Conservation (phyloP, 23 red algal genomes). For the Gracilaria caudata region DNA sequence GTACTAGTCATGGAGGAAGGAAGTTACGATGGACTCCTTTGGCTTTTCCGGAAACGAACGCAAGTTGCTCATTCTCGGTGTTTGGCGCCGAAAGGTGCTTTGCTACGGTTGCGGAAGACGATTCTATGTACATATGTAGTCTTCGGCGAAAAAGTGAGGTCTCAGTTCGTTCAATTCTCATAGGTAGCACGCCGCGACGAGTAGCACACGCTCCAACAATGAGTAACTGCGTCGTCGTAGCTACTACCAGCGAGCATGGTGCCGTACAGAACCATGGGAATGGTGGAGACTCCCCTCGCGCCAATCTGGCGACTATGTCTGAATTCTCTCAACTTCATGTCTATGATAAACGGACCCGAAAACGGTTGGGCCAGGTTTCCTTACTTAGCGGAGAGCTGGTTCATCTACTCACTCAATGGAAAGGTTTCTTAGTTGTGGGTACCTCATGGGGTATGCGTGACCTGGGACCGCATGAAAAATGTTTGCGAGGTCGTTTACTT, state of each 20-base stretch:
- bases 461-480: neutral
- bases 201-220: constrained; percentile 18
- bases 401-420: constrained; percentile 42
- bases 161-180: constrained; percentile 55
- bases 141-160: constrained; percentile 43
- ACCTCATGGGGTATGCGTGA: constrained; percentile 37
- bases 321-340: constrained; percentile 17
- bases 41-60: constrained; percentile 60
- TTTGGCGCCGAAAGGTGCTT: constrained; percentile 64
- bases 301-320: constrained; percentile 11
- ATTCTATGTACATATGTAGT: constrained; percentile 47
- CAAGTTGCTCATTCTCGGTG: constrained; percentile 50
- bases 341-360: constrained; percentile 11
- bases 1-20: constrained; percentile 43
- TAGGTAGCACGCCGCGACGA: constrained; percentile 47
- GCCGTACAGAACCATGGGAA: neutral
- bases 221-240: constrained; percentile 49
- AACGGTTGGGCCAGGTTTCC: constrained; percentile 8
- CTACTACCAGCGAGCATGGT: constrained; percentile 16
- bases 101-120: constrained; percentile 41
- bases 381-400: constrained; percentile 50
- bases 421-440: constrained; percentile 53
- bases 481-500: constrained; percentile 43
- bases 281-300: neutral
- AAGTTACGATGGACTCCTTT: constrained; percentile 57